phyloP scores from a whole-genome alignment of 495 filamentous ascomycete species.

The Tuber calosporum region DNA sequence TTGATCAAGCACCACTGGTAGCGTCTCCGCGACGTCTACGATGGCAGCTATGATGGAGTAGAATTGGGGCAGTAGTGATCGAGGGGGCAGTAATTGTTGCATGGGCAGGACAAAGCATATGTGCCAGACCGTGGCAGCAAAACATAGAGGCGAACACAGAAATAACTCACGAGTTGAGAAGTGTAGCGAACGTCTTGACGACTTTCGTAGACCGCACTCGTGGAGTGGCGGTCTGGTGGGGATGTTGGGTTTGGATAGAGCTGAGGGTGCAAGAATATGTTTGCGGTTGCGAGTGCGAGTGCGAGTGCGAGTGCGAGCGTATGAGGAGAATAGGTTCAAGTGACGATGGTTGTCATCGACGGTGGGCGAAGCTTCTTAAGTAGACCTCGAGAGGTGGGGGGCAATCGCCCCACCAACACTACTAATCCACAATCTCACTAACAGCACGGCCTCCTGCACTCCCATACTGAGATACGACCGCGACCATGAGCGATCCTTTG shows the following conservation, averaged over 20 bases:
- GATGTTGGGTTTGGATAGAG: not conserved
- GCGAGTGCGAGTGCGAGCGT: constrained; percentile 9
- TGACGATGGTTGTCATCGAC: constrained; percentile 16
- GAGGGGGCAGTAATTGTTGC: not conserved
- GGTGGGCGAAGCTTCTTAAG: constrained; percentile 28
- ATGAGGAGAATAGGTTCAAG: constrained; percentile 21
- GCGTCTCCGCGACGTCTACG: not conserved
- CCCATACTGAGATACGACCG: not conserved
- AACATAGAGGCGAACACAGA: constrained; percentile 7
- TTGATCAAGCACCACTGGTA: not conserved
- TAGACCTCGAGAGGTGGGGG: constrained; percentile 16
- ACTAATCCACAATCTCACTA: not conserved
- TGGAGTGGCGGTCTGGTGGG: constrained; percentile 48
- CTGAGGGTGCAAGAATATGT: constrained; percentile 2
- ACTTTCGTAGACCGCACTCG: constrained; percentile 52
- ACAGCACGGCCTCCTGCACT: not conserved
- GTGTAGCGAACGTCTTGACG: constrained; percentile 86
- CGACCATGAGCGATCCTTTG: not conserved
- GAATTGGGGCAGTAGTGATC: not conserved
- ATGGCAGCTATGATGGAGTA: not conserved
- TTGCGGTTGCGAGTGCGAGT: constrained; percentile 21
- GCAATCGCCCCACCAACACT: constrained; percentile 13
- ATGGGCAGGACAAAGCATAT: not conserved
- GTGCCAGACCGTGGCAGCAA: constrained; percentile 1
- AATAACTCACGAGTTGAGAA: constrained; percentile 73